A percentile compares a stretch with the other conserved stretches of the same genome.
Conservation (phyloP, 2,329 filamentous ascomycete genomes). For the Paramyrothecium sp. region DNA sequence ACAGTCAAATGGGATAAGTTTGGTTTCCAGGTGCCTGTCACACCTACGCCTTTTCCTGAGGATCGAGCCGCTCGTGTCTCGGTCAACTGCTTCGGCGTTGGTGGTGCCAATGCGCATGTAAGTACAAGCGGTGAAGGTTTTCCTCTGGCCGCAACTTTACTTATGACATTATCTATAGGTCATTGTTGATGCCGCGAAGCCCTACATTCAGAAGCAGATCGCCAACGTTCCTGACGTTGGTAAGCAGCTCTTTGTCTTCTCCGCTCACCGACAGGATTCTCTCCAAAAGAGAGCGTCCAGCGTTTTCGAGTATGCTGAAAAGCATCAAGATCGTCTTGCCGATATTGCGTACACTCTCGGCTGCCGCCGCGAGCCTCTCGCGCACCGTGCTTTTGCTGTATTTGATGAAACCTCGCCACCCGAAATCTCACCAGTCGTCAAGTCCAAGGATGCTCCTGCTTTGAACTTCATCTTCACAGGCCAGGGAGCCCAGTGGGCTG, state of each 20-base stretch:
- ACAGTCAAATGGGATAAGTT: constrained; percentile 21
- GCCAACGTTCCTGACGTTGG: background rate
- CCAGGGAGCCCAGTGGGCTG: constrained; percentile 43
- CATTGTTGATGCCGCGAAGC: constrained; percentile 8
- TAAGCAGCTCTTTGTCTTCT: background rate
- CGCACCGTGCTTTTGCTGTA: constrained; percentile 26
- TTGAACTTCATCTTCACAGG: constrained; percentile 36
- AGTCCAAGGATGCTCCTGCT: constrained; percentile 18
- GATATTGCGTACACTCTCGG: background rate
- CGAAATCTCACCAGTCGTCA: constrained; percentile 27
- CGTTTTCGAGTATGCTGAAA: background rate
- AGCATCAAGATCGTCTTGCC: background rate
- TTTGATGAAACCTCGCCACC: constrained; percentile 24
- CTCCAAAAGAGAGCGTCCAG: background rate
- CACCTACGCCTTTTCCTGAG: constrained; percentile 28
- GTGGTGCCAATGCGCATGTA: constrained; percentile 32
- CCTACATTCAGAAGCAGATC: background rate
- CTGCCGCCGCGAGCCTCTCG: background rate
- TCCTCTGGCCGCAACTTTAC: background rate
- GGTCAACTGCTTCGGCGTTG: constrained; percentile 34
- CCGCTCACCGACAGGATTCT: background rate
- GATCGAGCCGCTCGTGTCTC: constrained; percentile 24
- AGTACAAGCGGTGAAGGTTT: constrained; percentile 2
- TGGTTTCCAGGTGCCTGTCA: constrained; percentile 25
- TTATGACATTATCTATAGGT: background rate